Evolutionary conservation across 441 rosid species (phyloP).

Genomic region (Pelargonium myrrhifolium): DNA sequence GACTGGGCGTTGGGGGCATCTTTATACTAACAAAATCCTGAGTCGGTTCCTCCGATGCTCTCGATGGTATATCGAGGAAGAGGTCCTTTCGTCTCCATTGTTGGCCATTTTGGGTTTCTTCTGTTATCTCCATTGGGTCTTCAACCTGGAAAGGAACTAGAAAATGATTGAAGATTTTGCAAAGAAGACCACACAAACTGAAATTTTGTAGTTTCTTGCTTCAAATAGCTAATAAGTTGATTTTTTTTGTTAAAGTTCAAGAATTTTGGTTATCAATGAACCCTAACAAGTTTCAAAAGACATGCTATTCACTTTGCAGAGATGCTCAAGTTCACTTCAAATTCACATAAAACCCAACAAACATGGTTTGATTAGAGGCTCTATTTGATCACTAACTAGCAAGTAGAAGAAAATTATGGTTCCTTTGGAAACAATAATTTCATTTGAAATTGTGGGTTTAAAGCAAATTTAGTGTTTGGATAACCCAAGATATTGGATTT

Average conservation of each 20-base stretch:
- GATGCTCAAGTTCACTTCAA: neutral
- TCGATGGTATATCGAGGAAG: constrained; percentile 71
- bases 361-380: neutral
- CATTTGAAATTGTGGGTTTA: no score
- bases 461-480: no score
- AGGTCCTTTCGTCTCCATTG: constrained; percentile 64
- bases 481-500: no score
- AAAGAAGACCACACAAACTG: constrained; percentile 6
- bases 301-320: neutral
- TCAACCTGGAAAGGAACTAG: constrained; percentile 33
- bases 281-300: neutral
- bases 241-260: neutral
- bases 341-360: neutral
- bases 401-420: neutral
- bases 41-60: constrained; percentile 37
- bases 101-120: constrained; percentile 39
- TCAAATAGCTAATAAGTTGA: neutral
- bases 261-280: neutral
- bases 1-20: constrained; percentile 72
- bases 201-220: neutral
- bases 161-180: constrained; percentile 7
- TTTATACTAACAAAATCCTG: constrained; percentile 51
- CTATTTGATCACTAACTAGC: neutral
- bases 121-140: constrained; percentile 39
- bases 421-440: no score